Percentiles rank a stretch among this genome's conserved stretches.
Evolutionary conservation across 2,329 filamentous ascomycete genomes (phyloP).

Genomic region (Nothomitra cinnamomea): DNA sequence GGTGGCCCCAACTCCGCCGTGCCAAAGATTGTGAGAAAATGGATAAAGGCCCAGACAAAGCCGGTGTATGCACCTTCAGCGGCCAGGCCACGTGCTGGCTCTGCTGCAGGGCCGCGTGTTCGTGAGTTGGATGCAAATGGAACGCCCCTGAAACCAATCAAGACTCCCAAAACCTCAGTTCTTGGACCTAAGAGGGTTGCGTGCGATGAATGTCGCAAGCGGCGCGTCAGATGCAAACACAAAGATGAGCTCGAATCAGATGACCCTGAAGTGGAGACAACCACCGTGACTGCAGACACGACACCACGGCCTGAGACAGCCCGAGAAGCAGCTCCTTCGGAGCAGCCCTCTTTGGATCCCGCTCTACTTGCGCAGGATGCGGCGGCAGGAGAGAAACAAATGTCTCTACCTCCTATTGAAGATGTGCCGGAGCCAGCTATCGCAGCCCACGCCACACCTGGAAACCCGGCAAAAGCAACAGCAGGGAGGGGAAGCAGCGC

Average conservation of each 20-base stretch:
- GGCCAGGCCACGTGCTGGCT: background rate
- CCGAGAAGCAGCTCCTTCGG: background rate
- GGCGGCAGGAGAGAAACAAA: background rate
- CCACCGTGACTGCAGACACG: background rate
- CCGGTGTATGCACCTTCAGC: too few species aligned
- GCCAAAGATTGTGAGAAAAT: slow-evolving; percentile 11
- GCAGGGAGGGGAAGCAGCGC: background rate
- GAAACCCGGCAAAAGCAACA: background rate
- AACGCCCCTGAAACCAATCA: slow-evolving; percentile 15
- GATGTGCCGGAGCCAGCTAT: background rate
- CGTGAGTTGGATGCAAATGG: background rate
- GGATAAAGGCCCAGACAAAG: slow-evolving; percentile 6
- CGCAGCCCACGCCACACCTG: background rate
- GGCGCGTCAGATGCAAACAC: slow-evolving; percentile 12
- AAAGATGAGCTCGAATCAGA: slow-evolving; percentile 7
- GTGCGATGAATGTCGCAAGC: slow-evolving; percentile 41
- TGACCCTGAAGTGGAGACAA: background rate
- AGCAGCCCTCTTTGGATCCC: background rate
- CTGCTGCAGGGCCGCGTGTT: background rate
- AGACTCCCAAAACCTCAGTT: slow-evolving; percentile 37
- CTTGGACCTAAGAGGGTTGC: slow-evolving; percentile 42
- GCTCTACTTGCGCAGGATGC: background rate
- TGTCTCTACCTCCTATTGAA: background rate
- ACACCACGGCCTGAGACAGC: background rate
- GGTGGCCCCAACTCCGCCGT: slow-evolving; percentile 1